Percentiles rank a stretch among this genome's conserved stretches.
These are phyloP conservation scores for Penicillium capsulatum DNA, from an alignment of 2,329 filamentous ascomycete genomes.

Conservation along the genomic window DNA sequence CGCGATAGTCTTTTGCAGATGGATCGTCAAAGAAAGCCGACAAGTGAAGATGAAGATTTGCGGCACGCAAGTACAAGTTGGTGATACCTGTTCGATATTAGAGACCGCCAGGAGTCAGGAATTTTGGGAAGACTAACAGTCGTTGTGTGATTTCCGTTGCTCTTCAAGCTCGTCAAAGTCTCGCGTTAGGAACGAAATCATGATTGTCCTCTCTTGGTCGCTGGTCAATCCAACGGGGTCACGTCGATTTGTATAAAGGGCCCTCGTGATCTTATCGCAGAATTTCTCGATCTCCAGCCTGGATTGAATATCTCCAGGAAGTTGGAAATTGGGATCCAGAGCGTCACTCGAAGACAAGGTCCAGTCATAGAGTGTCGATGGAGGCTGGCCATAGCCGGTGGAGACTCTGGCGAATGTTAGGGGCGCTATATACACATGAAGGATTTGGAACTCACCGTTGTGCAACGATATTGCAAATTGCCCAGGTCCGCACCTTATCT, in stretches of 20 bases:
- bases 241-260: slow-evolving; percentile 53
- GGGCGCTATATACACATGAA: not conserved
- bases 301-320: slow-evolving; percentile 51
- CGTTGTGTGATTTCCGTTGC: slow-evolving; percentile 42
- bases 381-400: slow-evolving; percentile 65
- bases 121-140: slow-evolving; percentile 31
- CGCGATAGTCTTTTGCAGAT: slow-evolving; percentile 44
- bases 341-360: slow-evolving; percentile 48
- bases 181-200: slow-evolving; percentile 44
- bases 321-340: slow-evolving; percentile 44
- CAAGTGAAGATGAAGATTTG: slow-evolving; percentile 46
- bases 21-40: slow-evolving; percentile 50
- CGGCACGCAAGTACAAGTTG: slow-evolving; percentile 46
- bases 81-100: slow-evolving; percentile 36
- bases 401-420: slow-evolving; percentile 48
- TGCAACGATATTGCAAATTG: slow-evolving; percentile 63
- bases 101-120: not conserved
- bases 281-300: slow-evolving; percentile 57
- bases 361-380: slow-evolving; percentile 59
- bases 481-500: slow-evolving; percentile 64
- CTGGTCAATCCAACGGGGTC: slow-evolving; percentile 51
- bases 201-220: slow-evolving; percentile 42
- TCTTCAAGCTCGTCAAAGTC: slow-evolving; percentile 53
- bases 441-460: slow-evolving; percentile 50
- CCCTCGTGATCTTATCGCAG: slow-evolving; percentile 54